phyloP scores from a whole-genome alignment of 345 rosid species.

The Eucalyptus marginata region DNA sequence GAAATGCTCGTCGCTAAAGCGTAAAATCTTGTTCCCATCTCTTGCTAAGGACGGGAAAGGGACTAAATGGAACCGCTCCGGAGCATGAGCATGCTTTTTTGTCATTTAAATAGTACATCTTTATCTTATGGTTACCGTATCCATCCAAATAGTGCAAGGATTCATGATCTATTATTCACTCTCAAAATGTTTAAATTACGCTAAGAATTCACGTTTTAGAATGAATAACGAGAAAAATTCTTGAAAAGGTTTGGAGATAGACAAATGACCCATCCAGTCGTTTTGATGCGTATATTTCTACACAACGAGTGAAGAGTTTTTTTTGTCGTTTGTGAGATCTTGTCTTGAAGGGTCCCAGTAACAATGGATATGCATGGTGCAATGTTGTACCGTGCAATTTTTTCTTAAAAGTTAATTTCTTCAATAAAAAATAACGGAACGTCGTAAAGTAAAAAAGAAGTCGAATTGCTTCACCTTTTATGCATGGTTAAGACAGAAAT shows the following conservation, averaged over 20 bases:
- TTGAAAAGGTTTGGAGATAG: not conserved
- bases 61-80: fast-evolving
- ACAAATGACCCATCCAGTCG: not conserved
- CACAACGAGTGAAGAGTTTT: not conserved
- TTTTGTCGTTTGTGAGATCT: not conserved
- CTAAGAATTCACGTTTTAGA: not conserved
- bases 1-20: not conserved
- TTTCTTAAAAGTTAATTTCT: not conserved
- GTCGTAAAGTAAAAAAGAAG: fast-evolving
- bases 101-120: not conserved
- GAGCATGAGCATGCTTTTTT: not conserved
- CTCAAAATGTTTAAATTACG: not conserved
- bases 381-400: not conserved
- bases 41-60: fast-evolving
- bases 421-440: no score
- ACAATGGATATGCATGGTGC: not conserved
- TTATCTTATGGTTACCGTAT: not conserved
- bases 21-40: not conserved
- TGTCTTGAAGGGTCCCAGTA: not conserved
- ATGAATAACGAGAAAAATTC: no score
- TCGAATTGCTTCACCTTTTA: not conserved
- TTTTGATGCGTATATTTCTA: not conserved
- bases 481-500: not conserved
- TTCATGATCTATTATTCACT: not conserved
- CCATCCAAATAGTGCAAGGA: not conserved